phyloP scores from a whole-genome alignment of 495 filamentous ascomycete genomes.

The Xylaria scruposa region DNA sequence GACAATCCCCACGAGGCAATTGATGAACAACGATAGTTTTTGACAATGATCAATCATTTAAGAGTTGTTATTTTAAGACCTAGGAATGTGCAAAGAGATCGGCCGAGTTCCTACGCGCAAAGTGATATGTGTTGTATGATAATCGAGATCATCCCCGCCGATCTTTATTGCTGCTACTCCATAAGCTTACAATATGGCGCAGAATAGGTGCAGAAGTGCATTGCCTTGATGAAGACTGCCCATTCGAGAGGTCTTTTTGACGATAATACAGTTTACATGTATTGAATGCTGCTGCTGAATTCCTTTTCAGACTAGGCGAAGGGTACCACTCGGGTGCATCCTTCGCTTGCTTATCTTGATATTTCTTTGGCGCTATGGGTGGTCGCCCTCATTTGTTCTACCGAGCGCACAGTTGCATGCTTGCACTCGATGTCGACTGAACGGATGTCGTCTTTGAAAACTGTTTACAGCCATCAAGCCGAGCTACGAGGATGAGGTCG shows the following conservation, averaged over 20 bases:
- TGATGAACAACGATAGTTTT: neutral
- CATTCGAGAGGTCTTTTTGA: neutral
- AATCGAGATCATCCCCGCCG: neutral
- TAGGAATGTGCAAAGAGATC: neutral
- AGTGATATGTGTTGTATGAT: neutral
- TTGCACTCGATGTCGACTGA: neutral
- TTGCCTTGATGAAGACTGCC: neutral
- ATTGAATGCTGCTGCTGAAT: neutral
- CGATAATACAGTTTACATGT: neutral
- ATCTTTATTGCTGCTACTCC: neutral
- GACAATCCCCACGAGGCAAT: neutral
- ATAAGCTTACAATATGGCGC: neutral
- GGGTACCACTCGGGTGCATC: neutral
- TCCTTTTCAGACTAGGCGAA: too few relatives aligned
- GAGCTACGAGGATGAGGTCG: conserved; percentile 44
- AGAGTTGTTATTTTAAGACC: neutral
- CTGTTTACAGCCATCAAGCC: neutral
- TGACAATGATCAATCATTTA: neutral
- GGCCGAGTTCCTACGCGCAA: neutral
- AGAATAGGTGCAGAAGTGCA: neutral
- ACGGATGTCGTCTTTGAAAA: neutral
- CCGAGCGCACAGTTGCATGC: neutral
- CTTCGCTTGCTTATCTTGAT: neutral
- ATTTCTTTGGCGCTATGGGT: neutral
- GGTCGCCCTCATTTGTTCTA: neutral